Base-by-base conservation (phyloP, 202 grass and related monocot species). In the Schoenoplectus tabernaemontani region DNA sequence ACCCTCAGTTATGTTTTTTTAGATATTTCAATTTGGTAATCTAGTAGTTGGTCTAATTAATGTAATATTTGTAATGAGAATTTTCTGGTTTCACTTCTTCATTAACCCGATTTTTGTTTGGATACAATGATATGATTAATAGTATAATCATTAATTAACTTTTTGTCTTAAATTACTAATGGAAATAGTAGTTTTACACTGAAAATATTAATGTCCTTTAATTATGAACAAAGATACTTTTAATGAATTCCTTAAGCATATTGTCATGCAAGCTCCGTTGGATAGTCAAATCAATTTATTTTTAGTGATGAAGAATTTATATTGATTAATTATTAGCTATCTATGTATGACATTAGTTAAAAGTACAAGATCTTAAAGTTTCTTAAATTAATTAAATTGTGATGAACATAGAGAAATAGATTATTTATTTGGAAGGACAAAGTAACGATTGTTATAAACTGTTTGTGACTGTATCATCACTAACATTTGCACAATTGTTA, bases 41-140 rank as follows among this genome's bases (percentile, higher is more conserved):
- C 48, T 80, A 80, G 38, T 79, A 6, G 13, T 64, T 47, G 8
- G 78, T 65, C 39, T 80, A 48, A 63, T 33, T 64, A 50, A 63
- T 64, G 57, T 65, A 53, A 75, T 65, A 19, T 80, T 26, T 33
- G 7, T 63, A 63, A 65, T 47, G 57, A 50, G 36, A 20, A 65
- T 37, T 22, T 80, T 65, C 57, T 80, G 58, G 17, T 80, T 48
- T 60, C 19, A 43, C 15, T 79, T 39, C 57, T 64, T 48, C 34
- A 16, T 23, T 79, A 63, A 79, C 57, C 8, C 9, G 23, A 17
- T 50, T 26, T 47, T 15, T 1, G 13, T 80, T 48, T 64, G 46
- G 37, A 0, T 64, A 63, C 10, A 33, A 5, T 13, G 12, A 2
- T 34, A 37, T 32, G 4, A n/a, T n/a, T 64, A 50, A 47, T 64